A percentile compares a stretch with the other conserved stretches of the same genome.
phyloP scores from a whole-genome alignment of 2,329 filamentous ascomycete genomes.

The Trichoderma sp. region DNA sequence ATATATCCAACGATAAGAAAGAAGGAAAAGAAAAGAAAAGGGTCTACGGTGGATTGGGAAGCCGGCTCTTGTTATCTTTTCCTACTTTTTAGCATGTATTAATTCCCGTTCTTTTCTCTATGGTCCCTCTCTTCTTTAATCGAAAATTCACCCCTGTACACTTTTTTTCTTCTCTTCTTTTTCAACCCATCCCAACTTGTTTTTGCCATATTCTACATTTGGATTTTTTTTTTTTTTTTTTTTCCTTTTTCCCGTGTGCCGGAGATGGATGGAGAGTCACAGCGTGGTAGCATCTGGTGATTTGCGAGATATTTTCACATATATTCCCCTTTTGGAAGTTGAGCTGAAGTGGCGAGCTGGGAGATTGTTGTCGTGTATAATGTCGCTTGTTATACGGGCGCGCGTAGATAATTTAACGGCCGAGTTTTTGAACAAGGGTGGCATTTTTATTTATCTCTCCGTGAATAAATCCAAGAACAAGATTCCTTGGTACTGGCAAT shows the following conservation, averaged over 20 bases:
- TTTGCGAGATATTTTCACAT: neutral
- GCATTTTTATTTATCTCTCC: neutral
- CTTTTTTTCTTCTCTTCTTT: neutral
- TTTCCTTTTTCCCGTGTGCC: neutral
- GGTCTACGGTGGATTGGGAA: slow-evolving; percentile 35
- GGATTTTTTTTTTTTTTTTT: neutral
- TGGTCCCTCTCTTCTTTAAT: slow-evolving; percentile 33
- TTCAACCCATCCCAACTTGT: neutral
- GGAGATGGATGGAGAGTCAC: neutral
- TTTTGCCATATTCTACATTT: neutral
- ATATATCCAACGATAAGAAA: slow-evolving; percentile 25
- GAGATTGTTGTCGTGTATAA: slow-evolving; percentile 1
- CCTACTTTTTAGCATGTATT: slow-evolving; percentile 52
- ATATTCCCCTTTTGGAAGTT: neutral
- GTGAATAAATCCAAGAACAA: neutral
- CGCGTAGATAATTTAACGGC: slow-evolving; percentile 17
- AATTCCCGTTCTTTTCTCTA: slow-evolving; percentile 48
- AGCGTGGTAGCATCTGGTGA: neutral
- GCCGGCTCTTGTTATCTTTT: slow-evolving; percentile 38
- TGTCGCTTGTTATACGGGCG: neutral
- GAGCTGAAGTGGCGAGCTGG: neutral
- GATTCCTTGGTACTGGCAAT: neutral
- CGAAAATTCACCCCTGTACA: slow-evolving; percentile 20
- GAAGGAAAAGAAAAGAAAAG: slow-evolving; percentile 29
- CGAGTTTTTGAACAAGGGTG: neutral